Percentiles rank a stretch among this genome's conserved stretches.
These are phyloP conservation scores for Durio zibethinus DNA, from an alignment of 345 rosid genomes.

Conservation along the genomic window DNA sequence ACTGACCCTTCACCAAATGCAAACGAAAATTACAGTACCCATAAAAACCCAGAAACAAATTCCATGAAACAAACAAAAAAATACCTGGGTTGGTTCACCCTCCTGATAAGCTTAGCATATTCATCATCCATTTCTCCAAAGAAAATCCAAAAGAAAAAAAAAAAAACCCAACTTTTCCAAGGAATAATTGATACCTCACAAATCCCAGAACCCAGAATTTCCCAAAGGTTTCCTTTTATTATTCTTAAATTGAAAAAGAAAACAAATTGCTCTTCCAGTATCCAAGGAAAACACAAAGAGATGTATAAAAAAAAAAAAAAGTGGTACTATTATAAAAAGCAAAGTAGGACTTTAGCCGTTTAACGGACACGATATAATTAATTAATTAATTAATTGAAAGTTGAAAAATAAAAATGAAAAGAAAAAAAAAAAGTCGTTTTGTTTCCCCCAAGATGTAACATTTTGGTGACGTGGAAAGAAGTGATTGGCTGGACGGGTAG, in stretches of 20 bases:
- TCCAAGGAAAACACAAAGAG: conserved; percentile 29
- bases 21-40: not conserved
- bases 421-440: not conserved
- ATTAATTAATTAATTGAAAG: not conserved
- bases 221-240: not conserved
- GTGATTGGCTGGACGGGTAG: conserved; percentile 2
- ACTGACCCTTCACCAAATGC: not conserved
- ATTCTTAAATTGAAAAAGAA: too few relatives aligned
- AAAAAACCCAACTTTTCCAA: not conserved
- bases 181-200: not conserved
- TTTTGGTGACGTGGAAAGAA: conserved; percentile 17
- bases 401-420: not conserved
- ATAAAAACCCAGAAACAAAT: conserved; percentile 16
- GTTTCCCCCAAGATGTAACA: not conserved
- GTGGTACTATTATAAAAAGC: not conserved
- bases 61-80: not conserved
- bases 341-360: conserved; percentile 8
- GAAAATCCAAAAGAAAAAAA: not conserved
- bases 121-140: conserved; percentile 60
- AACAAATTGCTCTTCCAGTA: conserved; percentile 42
- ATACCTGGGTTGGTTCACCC: conserved; percentile 91
- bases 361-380: not conserved
- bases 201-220: conserved; percentile 1
- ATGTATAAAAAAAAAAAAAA: not conserved
- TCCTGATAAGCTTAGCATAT: conserved; percentile 77